phyloP scores from a whole-genome alignment of 345 rosid genomes.

The Citrus mangshanensis region DNA sequence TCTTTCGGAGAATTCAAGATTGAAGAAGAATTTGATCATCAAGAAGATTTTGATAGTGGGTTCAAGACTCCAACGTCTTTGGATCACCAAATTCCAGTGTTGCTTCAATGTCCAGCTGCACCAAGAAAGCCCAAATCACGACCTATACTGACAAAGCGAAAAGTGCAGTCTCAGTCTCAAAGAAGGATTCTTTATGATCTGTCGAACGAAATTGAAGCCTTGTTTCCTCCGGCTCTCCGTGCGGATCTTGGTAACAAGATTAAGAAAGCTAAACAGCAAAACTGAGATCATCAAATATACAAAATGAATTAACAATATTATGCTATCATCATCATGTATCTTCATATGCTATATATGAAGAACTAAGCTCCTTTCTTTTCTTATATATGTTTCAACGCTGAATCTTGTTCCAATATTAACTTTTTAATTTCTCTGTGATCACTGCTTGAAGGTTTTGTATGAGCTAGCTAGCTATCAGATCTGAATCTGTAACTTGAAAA shows the following conservation, averaged over 20 bases:
- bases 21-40: constrained; percentile 9
- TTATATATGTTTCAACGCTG: background rate
- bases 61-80: constrained; percentile 63
- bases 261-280: constrained; percentile 50
- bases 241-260: constrained; percentile 55
- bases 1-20: constrained; percentile 25
- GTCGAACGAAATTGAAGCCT: constrained; percentile 61
- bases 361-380: background rate
- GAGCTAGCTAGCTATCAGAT: constrained; percentile 1
- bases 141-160: constrained; percentile 37
- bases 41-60: constrained; percentile 25
- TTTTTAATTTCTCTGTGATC: background rate
- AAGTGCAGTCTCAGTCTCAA: constrained; percentile 14
- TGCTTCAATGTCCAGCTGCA: constrained; percentile 53
- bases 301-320: background rate
- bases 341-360: background rate
- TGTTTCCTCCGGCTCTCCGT: constrained; percentile 49
- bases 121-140: constrained; percentile 64
- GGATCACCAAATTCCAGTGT: constrained; percentile 36
- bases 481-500: constrained; percentile 1
- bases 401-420: background rate
- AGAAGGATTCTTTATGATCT: constrained; percentile 50
- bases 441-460: background rate
- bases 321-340: background rate
- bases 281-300: background rate